Percentiles rank a stretch among this genome's conserved stretches.
Evolutionary conservation across 495 filamentous ascomycete species (phyloP).

Genomic region (Pyronema domesticum): DNA sequence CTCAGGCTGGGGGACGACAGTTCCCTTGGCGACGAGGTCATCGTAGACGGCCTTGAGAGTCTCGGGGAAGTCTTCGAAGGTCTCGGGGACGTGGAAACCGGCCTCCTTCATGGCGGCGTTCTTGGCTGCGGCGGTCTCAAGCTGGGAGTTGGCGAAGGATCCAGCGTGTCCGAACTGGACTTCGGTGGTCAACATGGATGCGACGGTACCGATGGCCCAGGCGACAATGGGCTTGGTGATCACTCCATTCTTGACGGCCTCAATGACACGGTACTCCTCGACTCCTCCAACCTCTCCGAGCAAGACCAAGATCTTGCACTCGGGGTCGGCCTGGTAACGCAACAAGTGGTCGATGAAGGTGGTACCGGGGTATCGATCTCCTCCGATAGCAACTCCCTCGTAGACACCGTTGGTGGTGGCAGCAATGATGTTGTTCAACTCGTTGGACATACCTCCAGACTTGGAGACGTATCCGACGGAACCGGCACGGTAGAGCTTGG

Average conservation of each 20-base stretch:
- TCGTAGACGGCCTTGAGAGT: conserved; percentile 65
- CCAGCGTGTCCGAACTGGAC: conserved; percentile 98
- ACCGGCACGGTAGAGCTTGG: conserved; percentile 97
- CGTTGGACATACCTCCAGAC: conserved; percentile 99
- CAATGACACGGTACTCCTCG: conserved; percentile 98
- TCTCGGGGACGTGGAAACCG: conserved; percentile 83
- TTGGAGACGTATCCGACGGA: conserved; percentile 99
- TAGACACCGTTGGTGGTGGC: conserved; percentile 93
- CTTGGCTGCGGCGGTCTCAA: conserved; percentile 91
- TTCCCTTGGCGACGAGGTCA: conserved; percentile 62
- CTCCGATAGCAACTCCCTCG: conserved; percentile 97
- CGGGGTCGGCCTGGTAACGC: conserved; percentile 82
- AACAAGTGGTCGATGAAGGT: conserved; percentile 98
- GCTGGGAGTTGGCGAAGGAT: conserved; percentile 95
- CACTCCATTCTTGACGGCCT: conserved; percentile 79
- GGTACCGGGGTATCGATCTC: conserved; percentile 94
- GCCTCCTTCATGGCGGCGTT: conserved; percentile 92
- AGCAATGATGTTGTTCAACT: conserved; percentile 97
- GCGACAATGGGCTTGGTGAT: conserved; percentile 98
- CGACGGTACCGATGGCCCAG: conserved; percentile 98
- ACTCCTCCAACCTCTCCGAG: conserved; percentile 98
- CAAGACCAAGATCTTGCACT: conserved; percentile 89
- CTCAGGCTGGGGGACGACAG: conserved; percentile 69
- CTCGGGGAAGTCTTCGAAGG: conserved; percentile 85
- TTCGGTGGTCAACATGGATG: conserved; percentile 99